phyloP scores from a whole-genome alignment of 495 filamentous ascomycete genomes.

The Podospora pseudopauciseta region DNA sequence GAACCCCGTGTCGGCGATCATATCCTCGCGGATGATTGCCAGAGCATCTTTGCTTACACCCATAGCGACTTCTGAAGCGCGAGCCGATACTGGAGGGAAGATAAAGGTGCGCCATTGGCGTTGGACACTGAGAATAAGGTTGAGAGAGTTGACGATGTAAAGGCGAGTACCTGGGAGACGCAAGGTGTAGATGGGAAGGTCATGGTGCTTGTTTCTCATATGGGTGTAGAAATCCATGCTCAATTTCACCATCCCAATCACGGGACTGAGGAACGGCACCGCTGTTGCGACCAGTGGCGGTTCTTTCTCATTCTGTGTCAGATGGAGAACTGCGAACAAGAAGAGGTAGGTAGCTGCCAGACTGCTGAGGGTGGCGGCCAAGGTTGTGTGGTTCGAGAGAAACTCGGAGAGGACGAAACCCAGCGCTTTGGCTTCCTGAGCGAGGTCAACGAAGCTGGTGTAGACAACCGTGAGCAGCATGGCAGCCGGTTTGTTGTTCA shows the following conservation, averaged over 20 bases:
- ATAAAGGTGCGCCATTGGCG: constrained; percentile 21
- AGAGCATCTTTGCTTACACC: constrained; percentile 22
- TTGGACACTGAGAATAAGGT: constrained; percentile 22
- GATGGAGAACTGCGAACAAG: constrained; percentile 20
- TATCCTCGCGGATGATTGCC: constrained; percentile 17
- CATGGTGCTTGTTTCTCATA: constrained; percentile 17
- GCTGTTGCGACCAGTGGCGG: constrained; percentile 22
- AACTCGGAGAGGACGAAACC: background rate
- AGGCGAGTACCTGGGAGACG: constrained; percentile 25
- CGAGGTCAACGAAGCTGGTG: background rate
- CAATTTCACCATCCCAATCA: constrained; percentile 25
- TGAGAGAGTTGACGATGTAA: constrained; percentile 26
- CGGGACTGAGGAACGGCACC: constrained; percentile 27
- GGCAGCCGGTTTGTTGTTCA: too few species aligned
- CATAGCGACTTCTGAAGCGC: constrained; percentile 1
- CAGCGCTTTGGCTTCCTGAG: background rate
- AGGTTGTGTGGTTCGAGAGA: background rate
- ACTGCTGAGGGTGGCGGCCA: constrained; percentile 14
- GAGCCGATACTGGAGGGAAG: constrained; percentile 15
- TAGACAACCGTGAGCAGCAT: background rate
- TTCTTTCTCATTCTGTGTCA: constrained; percentile 27
- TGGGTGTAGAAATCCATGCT: constrained; percentile 23
- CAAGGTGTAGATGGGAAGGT: constrained; percentile 32
- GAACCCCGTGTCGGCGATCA: constrained; percentile 20
- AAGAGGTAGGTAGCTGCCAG: constrained; percentile 26